These are phyloP conservation scores for Rasamsonia emersonii DNA, from an alignment of 2,329 filamentous ascomycete genomes.

Conservation along the genomic window DNA sequence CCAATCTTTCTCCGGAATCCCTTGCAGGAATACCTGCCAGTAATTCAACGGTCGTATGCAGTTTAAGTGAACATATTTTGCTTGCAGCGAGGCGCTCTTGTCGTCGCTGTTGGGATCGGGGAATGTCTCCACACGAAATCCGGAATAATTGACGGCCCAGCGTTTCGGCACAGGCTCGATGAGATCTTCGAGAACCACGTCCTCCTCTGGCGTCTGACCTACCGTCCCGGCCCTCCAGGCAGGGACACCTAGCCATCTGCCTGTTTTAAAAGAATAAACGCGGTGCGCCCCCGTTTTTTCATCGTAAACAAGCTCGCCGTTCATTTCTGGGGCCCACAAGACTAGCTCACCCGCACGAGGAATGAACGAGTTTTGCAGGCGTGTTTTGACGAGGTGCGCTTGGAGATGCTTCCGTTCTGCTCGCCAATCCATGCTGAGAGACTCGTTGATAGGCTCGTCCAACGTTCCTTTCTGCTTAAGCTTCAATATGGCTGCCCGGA, in stretches of 20 bases:
- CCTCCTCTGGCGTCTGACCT: constrained; percentile 41
- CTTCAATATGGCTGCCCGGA: constrained; percentile 41
- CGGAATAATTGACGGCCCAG: constrained; percentile 41
- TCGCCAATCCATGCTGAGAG: constrained; percentile 49
- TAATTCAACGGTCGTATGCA: constrained; percentile 48
- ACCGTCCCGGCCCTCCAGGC: constrained; percentile 51
- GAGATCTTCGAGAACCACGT: constrained; percentile 39
- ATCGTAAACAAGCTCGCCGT: constrained; percentile 32
- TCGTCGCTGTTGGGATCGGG: constrained; percentile 42
- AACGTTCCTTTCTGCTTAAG: constrained; percentile 34
- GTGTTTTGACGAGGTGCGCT: constrained; percentile 33
- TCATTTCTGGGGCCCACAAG: constrained; percentile 37
- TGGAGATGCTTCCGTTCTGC: constrained; percentile 39
- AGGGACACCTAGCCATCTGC: constrained; percentile 30
- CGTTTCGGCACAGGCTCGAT: constrained; percentile 30
- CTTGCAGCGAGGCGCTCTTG: constrained; percentile 46
- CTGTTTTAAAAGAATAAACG: constrained; percentile 24
- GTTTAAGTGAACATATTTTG: constrained; percentile 47
- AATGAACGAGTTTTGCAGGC: constrained; percentile 40
- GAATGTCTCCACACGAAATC: constrained; percentile 50
- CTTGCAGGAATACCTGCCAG: constrained; percentile 43
- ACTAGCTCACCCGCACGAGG: constrained; percentile 51
- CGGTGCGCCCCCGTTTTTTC: constrained; percentile 18
- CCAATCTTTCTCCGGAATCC: constrained; percentile 31
- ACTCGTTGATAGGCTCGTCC: constrained; percentile 41